phyloP scores from a whole-genome alignment of 169 alveolate species.

The Ichthyophthirius multifiliis region DNA sequence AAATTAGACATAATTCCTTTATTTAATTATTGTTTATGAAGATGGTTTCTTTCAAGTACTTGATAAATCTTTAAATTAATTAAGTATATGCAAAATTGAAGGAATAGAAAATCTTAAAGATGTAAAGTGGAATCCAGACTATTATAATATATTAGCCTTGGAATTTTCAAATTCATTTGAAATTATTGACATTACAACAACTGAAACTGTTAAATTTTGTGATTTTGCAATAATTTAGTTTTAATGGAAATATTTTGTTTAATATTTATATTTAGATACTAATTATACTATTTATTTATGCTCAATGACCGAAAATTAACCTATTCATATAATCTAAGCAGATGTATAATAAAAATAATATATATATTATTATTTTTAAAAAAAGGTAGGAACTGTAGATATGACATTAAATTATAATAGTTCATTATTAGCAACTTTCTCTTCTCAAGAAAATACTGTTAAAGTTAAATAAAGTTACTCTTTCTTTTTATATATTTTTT shows the following conservation, averaged over 20 bases:
- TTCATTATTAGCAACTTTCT: slow-evolving; percentile 1
- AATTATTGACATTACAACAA: neutral
- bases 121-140: neutral
- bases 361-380: neutral
- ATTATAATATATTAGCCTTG: neutral
- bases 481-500: too few relatives aligned
- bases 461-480: too few relatives aligned
- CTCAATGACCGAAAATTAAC: neutral
- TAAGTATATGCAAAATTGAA: neutral
- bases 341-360: neutral
- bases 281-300: neutral
- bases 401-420: neutral
- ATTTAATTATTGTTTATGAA: neutral
- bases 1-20: neutral
- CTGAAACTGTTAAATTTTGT: neutral
- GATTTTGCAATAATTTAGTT: neutral
- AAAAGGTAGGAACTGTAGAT: neutral
- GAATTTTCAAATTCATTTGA: neutral
- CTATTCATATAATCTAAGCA: neutral
- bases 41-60: neutral
- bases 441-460: neutral
- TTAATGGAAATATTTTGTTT: neutral
- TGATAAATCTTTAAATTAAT: neutral
- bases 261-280: neutral
- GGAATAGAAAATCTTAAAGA: neutral